Base-by-base conservation (phyloP, 1,139 yeast genomes). In the Tardiomyces digboiensis region DNA sequence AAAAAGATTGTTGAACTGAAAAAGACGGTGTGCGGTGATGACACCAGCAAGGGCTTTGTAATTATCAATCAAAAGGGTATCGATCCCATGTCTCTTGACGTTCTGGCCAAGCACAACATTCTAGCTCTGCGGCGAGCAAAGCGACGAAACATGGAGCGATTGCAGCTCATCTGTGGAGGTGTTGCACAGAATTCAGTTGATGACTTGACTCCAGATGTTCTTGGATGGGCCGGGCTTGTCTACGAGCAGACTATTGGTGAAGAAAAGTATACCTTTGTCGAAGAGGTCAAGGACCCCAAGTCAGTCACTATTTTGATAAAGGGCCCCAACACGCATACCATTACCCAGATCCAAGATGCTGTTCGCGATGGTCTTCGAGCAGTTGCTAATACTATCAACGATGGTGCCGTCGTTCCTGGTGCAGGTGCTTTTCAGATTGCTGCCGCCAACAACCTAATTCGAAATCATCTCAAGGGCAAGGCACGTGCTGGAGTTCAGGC, bases 11-110 rank as follows among this genome's bases (percentile, higher is more conserved):
- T 93, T 47, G 97, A 88, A 52, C 77, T 93, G 64, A 91, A 91
- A 67, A 87, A 91, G 60, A 81, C 82, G 59, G 97, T 91, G 43
- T 87, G 96, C 64, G 89, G 84, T 38, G 71, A 80, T 51, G 83
- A 82, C 56, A 71, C 80, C 10, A 70, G 78, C 54, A 73, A 81
- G 60, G 91, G 91, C 2, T 93, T 93, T 67, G 98, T 93, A 46
- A 86, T 93, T 48, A 85, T 93, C 64, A 93, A 93, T 67, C 99
- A 93, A 68, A 93, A 93, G 73, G 98, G 99, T 56, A 93, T 93
- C 55, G 99, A 93, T 63, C 99, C 99, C 51, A 84, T 91, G 93
- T 88, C 97, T n/a, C 72, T 93, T 52, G 98, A 93, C 62, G 82
- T 89, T 13, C 74, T 93, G 53, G 97, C 97, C 44, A 88, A 87